Base-by-base conservation (phyloP, 306 rosid species). In the Dalbergia cochinchinensis region DNA sequence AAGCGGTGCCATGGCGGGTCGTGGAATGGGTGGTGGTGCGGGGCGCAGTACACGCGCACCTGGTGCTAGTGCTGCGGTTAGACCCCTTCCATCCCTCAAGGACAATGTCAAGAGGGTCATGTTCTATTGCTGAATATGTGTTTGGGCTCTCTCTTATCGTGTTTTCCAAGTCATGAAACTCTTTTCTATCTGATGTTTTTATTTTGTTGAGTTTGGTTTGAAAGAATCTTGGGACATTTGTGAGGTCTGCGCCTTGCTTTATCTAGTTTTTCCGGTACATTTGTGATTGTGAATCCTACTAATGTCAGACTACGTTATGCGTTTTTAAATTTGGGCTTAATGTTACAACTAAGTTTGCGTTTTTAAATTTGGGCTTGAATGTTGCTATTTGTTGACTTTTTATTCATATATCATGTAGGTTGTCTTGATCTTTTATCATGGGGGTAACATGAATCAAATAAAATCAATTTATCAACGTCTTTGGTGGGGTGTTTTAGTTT, bases 21-120 rank as follows among this genome's bases (percentile, higher is more conserved):
- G 97, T 0, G 94, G 92, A 4, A 87, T 84, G 51, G 80, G 73
- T 14, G 88, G 80, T 2, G 87, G 86, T 19, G 74, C 66, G 0
- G 92, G 88, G 5, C 90, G 97, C 0, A 79, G 94, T 57, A 90
- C 93, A 8, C 90, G 97, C 0, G 81, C 88, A 13, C 89, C 96
- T 0, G 89, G 94, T 68, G 58, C 79, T 4, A 86, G 12, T 78
- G 94, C 98, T 12, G 94, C 94, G 0, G 99, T 96, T 35, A 87
- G 99, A 45, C 98, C 99, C 6, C 77, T 96, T 11, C 99, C 98
- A 5, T 92, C 99, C 0, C 85, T 96, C 0, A 93, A 91, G 64
- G 99, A 91, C 35, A 96, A 93, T 76, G 97, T 96, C 0, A 96
- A 96, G 88, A 89, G 87, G 75, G 99, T 96, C 3, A 96, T 96